Evolutionary conservation across 2,329 filamentous ascomycete genomes (phyloP).

Genomic region (Colletotrichum truncatum): DNA sequence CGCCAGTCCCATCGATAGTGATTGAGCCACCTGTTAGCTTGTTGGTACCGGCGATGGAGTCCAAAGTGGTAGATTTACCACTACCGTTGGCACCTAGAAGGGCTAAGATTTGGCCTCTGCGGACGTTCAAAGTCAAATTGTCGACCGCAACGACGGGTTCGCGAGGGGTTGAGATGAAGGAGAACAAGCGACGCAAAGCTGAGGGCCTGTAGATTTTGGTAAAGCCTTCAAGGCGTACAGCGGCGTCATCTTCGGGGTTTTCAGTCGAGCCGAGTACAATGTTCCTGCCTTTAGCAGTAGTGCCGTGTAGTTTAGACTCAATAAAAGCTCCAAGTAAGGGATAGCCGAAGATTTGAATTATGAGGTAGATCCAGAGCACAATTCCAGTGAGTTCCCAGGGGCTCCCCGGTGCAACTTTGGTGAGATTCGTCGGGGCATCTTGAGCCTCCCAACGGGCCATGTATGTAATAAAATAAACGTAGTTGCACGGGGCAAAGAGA

Average conservation of each 20-base stretch:
- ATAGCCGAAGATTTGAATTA: constrained; percentile 81
- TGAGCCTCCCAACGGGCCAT: constrained; percentile 80
- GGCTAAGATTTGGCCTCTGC: constrained; percentile 84
- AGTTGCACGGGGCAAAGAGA: constrained; percentile 88
- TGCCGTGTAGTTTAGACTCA: constrained; percentile 80
- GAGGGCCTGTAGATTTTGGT: constrained; percentile 81
- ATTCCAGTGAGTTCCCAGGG: constrained; percentile 78
- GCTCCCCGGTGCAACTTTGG: constrained; percentile 68
- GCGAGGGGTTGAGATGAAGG: constrained; percentile 56
- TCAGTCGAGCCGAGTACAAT: constrained; percentile 48
- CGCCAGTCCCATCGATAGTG: constrained; percentile 79
- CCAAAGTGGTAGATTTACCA: constrained; percentile 89
- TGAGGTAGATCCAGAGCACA: constrained; percentile 79
- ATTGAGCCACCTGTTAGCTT: constrained; percentile 81
- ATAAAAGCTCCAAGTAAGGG: constrained; percentile 79
- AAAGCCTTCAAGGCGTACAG: constrained; percentile 77
- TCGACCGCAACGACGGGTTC: constrained; percentile 83
- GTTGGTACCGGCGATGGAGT: constrained; percentile 85
- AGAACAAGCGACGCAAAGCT: constrained; percentile 64
- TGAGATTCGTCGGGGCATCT: constrained; percentile 67
- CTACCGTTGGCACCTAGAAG: constrained; percentile 89
- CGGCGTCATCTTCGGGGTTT: constrained; percentile 47
- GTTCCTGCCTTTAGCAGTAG: constrained; percentile 69
- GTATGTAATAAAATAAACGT: constrained; percentile 80
- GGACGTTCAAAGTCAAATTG: constrained; percentile 74